Evolutionary conservation across 108 stramenopile species (phyloP).

Genomic region (Cyclotella atomus): DNA sequence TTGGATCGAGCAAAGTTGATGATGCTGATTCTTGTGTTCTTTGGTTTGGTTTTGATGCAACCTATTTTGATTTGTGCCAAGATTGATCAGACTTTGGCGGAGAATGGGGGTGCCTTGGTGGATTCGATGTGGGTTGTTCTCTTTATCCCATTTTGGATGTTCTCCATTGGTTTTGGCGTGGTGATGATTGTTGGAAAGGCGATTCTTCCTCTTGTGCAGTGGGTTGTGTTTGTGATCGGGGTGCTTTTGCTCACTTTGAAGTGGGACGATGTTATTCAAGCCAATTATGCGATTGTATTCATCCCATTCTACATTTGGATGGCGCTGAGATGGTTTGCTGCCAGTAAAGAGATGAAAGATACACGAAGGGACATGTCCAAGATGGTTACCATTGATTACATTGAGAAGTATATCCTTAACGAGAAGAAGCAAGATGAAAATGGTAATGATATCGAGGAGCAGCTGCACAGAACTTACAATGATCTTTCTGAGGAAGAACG

Average conservation of each 20-base stretch:
- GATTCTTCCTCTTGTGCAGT: constrained; percentile 41
- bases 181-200: constrained; percentile 44
- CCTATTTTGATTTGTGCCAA: constrained; percentile 81
- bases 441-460: constrained; percentile 46
- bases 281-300: constrained; percentile 40
- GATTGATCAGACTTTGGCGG: constrained; percentile 67
- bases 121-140: constrained; percentile 62
- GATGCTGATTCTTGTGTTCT: constrained; percentile 41
- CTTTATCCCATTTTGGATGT: constrained; percentile 69
- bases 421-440: constrained; percentile 51
- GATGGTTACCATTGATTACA: constrained; percentile 70
- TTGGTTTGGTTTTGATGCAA: constrained; percentile 64
- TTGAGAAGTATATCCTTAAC: constrained; percentile 63
- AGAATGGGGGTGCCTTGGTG: constrained; percentile 55
- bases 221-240: constrained; percentile 52
- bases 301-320: constrained; percentile 51
- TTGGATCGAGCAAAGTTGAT: constrained; percentile 69
- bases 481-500: constrained; percentile 70
- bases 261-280: constrained; percentile 40
- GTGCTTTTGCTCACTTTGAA: constrained; percentile 51
- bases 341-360: constrained; percentile 30
- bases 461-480: constrained; percentile 53
- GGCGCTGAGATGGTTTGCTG: constrained; percentile 42
- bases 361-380: constrained; percentile 43
- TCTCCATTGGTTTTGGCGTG: constrained; percentile 45